Percentiles rank a stretch among this genome's conserved stretches.
These are phyloP conservation scores for Pseudogymnoascus sp. DNA, from an alignment of 2,329 filamentous ascomycete species.

Conservation along the genomic window DNA sequence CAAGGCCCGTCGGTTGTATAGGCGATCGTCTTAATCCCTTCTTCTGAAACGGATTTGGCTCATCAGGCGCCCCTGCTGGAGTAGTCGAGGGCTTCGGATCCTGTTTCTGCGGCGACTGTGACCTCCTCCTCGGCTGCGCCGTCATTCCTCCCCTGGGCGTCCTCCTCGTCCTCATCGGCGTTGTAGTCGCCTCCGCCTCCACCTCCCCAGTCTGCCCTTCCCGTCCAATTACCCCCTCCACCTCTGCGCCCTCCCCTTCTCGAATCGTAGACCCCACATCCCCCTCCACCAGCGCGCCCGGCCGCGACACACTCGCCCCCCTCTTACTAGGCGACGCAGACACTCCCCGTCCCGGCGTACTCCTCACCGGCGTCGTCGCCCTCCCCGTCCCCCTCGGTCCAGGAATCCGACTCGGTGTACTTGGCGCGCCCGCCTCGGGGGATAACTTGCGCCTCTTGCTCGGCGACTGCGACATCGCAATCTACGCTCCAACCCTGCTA, in stretches of 20 bases:
- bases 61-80: not conserved
- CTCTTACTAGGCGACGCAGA: conserved; percentile 22
- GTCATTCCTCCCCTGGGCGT: not conserved
- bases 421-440: conserved; percentile 38
- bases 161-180: not conserved
- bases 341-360: conserved; percentile 12
- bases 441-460: conserved; percentile 58
- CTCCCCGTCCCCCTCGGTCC: conserved; percentile 18
- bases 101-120: conserved; percentile 2
- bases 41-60: not conserved
- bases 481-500: not conserved
- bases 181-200: not conserved
- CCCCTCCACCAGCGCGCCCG: not conserved
- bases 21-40: conserved; percentile 9
- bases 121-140: conserved; percentile 3
- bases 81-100: not conserved
- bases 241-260: not conserved
- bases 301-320: not conserved
- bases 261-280: not conserved
- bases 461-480: conserved; percentile 46
- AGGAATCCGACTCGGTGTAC: conserved; percentile 29
- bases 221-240: conserved; percentile 10
- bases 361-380: conserved; percentile 29
- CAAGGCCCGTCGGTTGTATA: not conserved
- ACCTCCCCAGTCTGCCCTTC: not conserved